These are phyloP conservation scores for Wickerhamomyces queroliae DNA, from an alignment of 805 yeast species.

Conservation along the genomic window DNA sequence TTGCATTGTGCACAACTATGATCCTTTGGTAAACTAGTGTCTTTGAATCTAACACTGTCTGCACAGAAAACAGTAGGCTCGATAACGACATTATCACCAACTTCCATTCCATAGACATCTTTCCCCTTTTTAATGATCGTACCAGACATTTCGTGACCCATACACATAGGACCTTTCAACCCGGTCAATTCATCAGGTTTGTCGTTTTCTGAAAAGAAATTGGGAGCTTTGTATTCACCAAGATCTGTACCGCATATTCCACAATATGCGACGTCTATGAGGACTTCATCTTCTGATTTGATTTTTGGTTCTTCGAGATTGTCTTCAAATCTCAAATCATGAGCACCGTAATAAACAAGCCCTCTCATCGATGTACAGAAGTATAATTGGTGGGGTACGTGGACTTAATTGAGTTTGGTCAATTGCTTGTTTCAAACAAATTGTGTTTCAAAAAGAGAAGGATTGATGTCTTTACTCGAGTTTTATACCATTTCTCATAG, in stretches of 20 bases:
- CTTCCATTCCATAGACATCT: constrained; percentile 34
- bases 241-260: constrained; percentile 64
- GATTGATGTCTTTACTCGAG: no score
- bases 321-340: constrained; percentile 36
- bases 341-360: constrained; percentile 39
- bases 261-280: constrained; percentile 42
- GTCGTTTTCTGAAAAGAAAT: constrained; percentile 42
- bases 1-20: constrained; percentile 42
- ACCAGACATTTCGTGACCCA: constrained; percentile 55
- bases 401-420: no score
- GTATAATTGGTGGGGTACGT: not conserved
- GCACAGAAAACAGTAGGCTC: constrained; percentile 58
- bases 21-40: constrained; percentile 22
- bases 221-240: constrained; percentile 56
- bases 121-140: constrained; percentile 39
- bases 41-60: constrained; percentile 37
- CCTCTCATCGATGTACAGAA: constrained; percentile 34
- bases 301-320: constrained; percentile 30
- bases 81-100: constrained; percentile 56
- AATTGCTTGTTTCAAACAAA: no score
- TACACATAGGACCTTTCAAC: constrained; percentile 34
- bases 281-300: constrained; percentile 31
- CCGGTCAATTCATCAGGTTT: constrained; percentile 33
- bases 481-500: no score
- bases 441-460: no score